A percentile compares a stretch with the other conserved stretches of the same genome.
Evolutionary conservation across 495 filamentous ascomycete genomes (phyloP).

Genomic region (Patellaria atrata): DNA sequence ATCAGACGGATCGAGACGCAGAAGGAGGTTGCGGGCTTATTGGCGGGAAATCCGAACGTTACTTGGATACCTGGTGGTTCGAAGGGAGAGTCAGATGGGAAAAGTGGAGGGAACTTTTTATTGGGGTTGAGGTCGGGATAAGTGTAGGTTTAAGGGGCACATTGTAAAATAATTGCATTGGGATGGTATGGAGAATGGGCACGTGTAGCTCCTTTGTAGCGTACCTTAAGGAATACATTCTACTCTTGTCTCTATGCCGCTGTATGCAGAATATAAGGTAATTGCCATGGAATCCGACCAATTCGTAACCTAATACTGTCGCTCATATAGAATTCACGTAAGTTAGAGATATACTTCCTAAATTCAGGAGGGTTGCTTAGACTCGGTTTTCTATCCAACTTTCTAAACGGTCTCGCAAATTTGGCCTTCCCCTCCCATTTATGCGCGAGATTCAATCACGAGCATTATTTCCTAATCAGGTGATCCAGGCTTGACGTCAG

Average conservation of each 20-base stretch:
- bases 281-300: not conserved
- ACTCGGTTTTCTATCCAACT: no score
- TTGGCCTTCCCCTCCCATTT: no score
- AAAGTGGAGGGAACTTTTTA: conserved; percentile 47
- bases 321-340: no score
- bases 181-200: conserved; percentile 4
- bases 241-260: conserved; percentile 11
- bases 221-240: conserved; percentile 18
- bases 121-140: conserved; percentile 39
- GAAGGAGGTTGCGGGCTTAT: conserved; percentile 84
- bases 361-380: no score
- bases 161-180: not conserved
- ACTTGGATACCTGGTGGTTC: conserved; percentile 79
- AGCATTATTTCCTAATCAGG: no score
- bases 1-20: conserved; percentile 95
- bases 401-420: no score
- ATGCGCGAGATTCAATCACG: no score
- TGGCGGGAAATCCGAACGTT: conserved; percentile 86
- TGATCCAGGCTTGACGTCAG: no score
- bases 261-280: not conserved
- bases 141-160: not conserved
- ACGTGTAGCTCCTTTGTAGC: conserved; percentile 9
- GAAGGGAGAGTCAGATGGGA: conserved; percentile 37
- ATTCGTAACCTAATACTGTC: no score
- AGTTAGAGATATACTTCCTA: no score